Evolutionary conservation across 495 filamentous ascomycete genomes (phyloP), one percentile per base, ranked within the genome.

Genomic region (Darksidea phi): DNA sequence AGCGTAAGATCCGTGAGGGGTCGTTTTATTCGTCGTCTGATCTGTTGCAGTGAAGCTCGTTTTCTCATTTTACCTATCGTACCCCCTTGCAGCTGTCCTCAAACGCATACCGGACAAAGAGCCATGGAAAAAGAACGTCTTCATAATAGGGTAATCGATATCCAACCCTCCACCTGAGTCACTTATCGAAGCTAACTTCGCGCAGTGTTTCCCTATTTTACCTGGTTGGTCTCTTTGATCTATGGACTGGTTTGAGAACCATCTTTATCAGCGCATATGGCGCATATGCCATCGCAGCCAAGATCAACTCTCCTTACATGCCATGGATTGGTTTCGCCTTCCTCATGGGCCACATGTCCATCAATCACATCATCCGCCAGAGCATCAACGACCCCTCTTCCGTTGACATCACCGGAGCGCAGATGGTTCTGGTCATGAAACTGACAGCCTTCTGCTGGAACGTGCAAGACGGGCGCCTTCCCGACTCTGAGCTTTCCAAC

Each of bases 391-490:
- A 84, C 48, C 81, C 87, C 0, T 74, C 80, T 54, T 72, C 76
- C 7, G 78, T 96, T 41, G 94, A 98, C 73, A 92, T 98, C 66
- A 96, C 93, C 15, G 61, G 78, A 38, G 92, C 94, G 0, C 94
- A 98, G 74, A 98, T 98, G 94, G 94, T 98, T 12, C 72, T 97
- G 62, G 86, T 96, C 54, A 98, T 98, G 92, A 98, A 97, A 76
- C 87, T 97, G n/a, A 87, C 84, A 10, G 85, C 92, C 23, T 98
- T 97, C 72, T 95, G 91, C 77, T 98, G 94, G 94, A 96, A 96
- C 70, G 86, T 97, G 20, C 88, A 91, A 64, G 94, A 98, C 74
- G 94, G 95, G 25, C 82, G 83, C 52, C 76, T 93, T 32, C 86
- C 90, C 11, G 83, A 88, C 25, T 80, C 86, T 26, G 86, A 90